Conservation (phyloP, 148 eudicot species). For the Vaccinium corymbosum region DNA sequence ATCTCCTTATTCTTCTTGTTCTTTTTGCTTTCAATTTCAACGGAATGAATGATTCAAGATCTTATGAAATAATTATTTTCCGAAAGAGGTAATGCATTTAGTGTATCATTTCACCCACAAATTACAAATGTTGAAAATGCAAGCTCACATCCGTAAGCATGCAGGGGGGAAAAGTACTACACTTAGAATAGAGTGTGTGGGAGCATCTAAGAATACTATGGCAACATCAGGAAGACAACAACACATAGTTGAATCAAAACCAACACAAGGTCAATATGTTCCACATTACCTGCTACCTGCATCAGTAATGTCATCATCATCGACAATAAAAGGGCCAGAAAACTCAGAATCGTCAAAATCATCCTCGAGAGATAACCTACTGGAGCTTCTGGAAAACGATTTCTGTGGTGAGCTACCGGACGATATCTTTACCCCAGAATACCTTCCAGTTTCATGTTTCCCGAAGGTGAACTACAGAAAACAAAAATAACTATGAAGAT, state of each 20-base stretch:
- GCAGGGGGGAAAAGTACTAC: background rate
- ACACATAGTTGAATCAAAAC: background rate
- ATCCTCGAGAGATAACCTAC: constrained; percentile 66
- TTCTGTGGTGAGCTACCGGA: constrained; percentile 57
- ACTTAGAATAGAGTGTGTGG: background rate
- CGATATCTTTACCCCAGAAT: constrained; percentile 41
- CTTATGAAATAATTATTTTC: background rate
- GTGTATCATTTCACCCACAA: background rate
- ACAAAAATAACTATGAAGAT: constrained; percentile 10
- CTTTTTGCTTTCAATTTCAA: background rate
- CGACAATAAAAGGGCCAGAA: constrained; percentile 77
- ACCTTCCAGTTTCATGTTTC: constrained; percentile 61
- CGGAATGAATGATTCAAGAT: background rate
- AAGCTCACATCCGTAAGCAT: background rate
- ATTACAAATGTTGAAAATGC: background rate
- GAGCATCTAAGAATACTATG: background rate
- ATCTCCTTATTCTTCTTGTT: background rate
- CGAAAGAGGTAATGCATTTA: background rate
- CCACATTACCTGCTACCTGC: constrained; percentile 56
- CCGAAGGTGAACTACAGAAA: constrained; percentile 47
- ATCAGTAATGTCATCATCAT: constrained; percentile 58
- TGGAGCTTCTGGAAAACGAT: constrained; percentile 74
- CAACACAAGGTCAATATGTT: background rate
- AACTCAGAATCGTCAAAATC: constrained; percentile 76
- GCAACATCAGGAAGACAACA: background rate